phyloP scores from a whole-genome alignment of 805 yeast genomes.

The Pichia manshurica region DNA sequence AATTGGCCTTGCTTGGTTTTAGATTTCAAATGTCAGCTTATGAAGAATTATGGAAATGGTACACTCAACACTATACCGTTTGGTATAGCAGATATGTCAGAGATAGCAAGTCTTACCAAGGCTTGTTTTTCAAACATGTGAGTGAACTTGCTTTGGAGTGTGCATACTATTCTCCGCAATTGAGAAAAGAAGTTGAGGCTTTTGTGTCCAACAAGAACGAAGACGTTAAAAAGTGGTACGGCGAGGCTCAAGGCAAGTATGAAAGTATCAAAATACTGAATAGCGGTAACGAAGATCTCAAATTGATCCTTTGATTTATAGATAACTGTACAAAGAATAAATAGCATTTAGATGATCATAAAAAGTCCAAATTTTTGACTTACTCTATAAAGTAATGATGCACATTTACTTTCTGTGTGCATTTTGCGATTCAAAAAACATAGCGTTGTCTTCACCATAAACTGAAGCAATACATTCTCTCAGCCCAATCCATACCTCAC shows the following conservation, averaged over 20 bases:
- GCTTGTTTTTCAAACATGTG: slow-evolving; percentile 42
- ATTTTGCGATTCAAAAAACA: slow-evolving; percentile 21
- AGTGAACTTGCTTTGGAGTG: slow-evolving; percentile 36
- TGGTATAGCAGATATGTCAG: slow-evolving; percentile 47
- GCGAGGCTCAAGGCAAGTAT: slow-evolving; percentile 18
- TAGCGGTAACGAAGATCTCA: slow-evolving; percentile 21
- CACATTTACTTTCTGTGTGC: neutral
- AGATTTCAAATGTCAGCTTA: slow-evolving; percentile 31
- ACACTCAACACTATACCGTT: slow-evolving; percentile 41
- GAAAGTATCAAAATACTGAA: slow-evolving; percentile 24
- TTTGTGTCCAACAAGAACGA: slow-evolving; percentile 21
- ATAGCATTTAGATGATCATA: neutral
- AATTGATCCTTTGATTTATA: slow-evolving; percentile 3
- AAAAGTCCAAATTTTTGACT: too few species aligned
- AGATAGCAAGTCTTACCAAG: slow-evolving; percentile 30
- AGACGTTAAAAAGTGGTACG: slow-evolving; percentile 20
- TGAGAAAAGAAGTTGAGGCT: slow-evolving; percentile 16
- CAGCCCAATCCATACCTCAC: slow-evolving; percentile 34
- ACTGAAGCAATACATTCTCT: slow-evolving; percentile 51
- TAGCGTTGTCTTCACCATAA: slow-evolving; percentile 33
- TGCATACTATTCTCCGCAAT: slow-evolving; percentile 19
- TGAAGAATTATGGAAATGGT: slow-evolving; percentile 52
- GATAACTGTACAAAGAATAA: neutral
- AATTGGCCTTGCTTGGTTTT: slow-evolving; percentile 52
- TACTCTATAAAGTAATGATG: too few species aligned